phyloP scores from a whole-genome alignment of 306 rosid species.

The Sechiopsis laciniata region DNA sequence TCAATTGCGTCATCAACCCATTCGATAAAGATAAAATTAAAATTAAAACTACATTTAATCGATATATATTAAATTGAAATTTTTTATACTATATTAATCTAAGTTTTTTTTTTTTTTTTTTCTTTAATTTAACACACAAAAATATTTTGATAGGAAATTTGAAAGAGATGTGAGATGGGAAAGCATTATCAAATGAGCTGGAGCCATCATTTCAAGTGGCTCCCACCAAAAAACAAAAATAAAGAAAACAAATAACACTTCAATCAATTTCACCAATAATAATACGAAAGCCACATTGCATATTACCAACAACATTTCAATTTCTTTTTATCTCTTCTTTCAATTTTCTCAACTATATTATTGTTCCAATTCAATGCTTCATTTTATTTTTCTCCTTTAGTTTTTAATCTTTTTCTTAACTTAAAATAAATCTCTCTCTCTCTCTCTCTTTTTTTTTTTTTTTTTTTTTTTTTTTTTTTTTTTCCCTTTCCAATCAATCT shows the following conservation, averaged over 20 bases:
- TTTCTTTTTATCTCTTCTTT: neutral
- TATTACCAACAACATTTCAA: slow-evolving; percentile 3
- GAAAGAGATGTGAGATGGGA: slow-evolving; percentile 9
- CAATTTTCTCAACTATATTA: slow-evolving; percentile 8
- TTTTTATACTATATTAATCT: no score
- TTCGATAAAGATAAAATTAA: no score
- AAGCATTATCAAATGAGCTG: slow-evolving; percentile 17
- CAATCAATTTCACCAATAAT: slow-evolving; percentile 18
- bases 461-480: no score
- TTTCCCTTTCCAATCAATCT: neutral
- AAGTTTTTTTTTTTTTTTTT: no score
- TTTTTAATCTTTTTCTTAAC: neutral
- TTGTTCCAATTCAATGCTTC: neutral
- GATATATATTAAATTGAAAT: no score
- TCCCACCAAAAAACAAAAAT: neutral
- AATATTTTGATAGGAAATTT: neutral
- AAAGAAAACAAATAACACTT: neutral
- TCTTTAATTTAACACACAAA: no score
- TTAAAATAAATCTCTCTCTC: neutral
- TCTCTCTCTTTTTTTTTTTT: no score
- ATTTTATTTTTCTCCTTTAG: neutral
- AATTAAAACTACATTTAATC: no score
- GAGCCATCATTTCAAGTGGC: slow-evolving; percentile 18
- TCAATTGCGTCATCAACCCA: no score
- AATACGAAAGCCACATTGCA: no score